phyloP scores from a whole-genome alignment of 495 filamentous ascomycete genomes.

The Aspergillus sclerotiicarbonarius region DNA sequence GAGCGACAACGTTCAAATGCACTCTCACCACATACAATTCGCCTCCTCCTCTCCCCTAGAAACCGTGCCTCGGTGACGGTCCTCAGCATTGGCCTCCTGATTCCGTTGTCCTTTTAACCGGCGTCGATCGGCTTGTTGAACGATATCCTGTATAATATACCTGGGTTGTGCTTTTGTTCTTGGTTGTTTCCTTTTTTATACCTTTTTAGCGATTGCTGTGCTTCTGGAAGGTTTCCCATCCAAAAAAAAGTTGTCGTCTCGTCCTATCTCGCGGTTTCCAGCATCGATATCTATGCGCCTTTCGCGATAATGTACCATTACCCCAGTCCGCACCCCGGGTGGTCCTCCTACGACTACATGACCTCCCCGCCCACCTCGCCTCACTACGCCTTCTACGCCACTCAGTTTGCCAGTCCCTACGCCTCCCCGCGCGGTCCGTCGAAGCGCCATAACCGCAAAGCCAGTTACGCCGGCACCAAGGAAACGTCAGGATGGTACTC shows the following conservation, averaged over 20 bases:
- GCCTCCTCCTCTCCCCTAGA: conserved; percentile 46
- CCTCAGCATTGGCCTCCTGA: conserved; percentile 25
- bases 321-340: conserved; percentile 46
- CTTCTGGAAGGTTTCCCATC: conserved; percentile 15
- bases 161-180: conserved; percentile 27
- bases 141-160: conserved; percentile 55
- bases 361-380: conserved; percentile 52
- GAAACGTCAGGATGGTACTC: conserved; percentile 43
- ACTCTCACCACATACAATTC: conserved; percentile 39
- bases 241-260: conserved; percentile 7
- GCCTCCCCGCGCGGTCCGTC: conserved; percentile 38
- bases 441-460: conserved; percentile 47
- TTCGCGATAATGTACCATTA: conserved; percentile 54
- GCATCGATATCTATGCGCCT: conserved; percentile 31
- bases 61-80: conserved; percentile 49
- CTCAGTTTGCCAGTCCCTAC: conserved; percentile 41
- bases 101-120: conserved; percentile 29
- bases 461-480: conserved; percentile 45
- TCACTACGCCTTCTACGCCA: conserved; percentile 47
- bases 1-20: conserved; percentile 50
- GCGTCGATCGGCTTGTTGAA: conserved; percentile 43
- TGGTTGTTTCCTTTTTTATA: conserved; percentile 23
- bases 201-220: conserved; percentile 18
- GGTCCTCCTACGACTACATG: conserved; percentile 49
- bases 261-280: conserved; percentile 5